Base-by-base conservation (phyloP, 371 early-diverging fungal genomes). In the Mortierella sp. region DNA sequence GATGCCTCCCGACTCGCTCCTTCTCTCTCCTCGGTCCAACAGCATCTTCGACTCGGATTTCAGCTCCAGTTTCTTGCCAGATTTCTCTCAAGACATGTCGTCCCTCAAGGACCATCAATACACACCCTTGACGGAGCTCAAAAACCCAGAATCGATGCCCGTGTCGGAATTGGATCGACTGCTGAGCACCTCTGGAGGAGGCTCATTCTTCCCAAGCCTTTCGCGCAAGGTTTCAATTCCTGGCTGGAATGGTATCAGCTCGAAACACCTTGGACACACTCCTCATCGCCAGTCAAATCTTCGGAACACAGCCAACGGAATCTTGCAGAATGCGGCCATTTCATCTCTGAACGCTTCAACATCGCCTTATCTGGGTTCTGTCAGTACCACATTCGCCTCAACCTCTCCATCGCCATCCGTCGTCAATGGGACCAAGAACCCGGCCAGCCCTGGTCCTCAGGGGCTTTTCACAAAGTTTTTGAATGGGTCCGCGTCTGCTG, bases 211-310 rank as follows among this genome's bases (percentile, higher is more conserved):
- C 61, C 76, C 76, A 12, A 74, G 64, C 24, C 51, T 67, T n/a
- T 63, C 76, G 14, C 68, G 76, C 45, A 74, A 74, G 29, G 76
- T 74, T 27, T 74, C 76, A n/a, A 74, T 74, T 44, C 61, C 76
- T 12, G 76, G 76, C 34, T 74, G 76, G 76, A 52, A 58, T 24
- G 64, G 54, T 21, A 51, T 74, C 46, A 68, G 64, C 6, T 22
- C 76, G 16, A 67, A 74, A 47, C 74, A 74, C 29, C 56, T 67
- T 45, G 60, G 64, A 3, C 73, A 65, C 31, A 48, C 71, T 8
- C 61, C 65, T 27, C 73, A 73, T 16, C 68, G 76, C 14, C 76
- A 74, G 34, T 74, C 58, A 6, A 74, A 56, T 44, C 63, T 74
- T 34, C 56, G 76, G 21, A 74, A 64, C 31, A 49, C 76, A 3